These are phyloP conservation scores for Cladophialophora carrionii DNA, from an alignment of 2,329 filamentous ascomycete species.

Conservation along the genomic window DNA sequence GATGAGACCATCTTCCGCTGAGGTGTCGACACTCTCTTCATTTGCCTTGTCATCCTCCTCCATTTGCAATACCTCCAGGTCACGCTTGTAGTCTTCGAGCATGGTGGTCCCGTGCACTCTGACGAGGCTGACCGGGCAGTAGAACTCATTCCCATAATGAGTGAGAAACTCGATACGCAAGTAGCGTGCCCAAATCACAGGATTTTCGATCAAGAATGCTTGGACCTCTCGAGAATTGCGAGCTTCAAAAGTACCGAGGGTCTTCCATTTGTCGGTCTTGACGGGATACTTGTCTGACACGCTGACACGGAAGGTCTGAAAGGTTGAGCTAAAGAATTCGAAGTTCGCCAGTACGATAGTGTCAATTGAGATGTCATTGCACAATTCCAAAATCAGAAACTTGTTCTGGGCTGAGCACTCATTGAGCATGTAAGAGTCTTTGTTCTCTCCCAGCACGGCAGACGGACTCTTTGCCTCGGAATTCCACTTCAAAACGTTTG, in stretches of 20 bases:
- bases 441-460: constrained; percentile 90
- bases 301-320: constrained; percentile 85
- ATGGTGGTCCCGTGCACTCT: constrained; percentile 91
- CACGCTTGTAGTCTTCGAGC: constrained; percentile 90
- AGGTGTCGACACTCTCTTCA: constrained; percentile 33
- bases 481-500: constrained; percentile 89
- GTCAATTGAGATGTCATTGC: constrained; percentile 82
- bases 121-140: constrained; percentile 87
- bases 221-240: constrained; percentile 92
- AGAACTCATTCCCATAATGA: constrained; percentile 96
- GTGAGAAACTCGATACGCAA: constrained; percentile 86
- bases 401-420: constrained; percentile 86
- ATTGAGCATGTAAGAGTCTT: constrained; percentile 97
- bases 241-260: constrained; percentile 85
- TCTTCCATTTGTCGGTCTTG: constrained; percentile 88
- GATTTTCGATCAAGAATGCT: constrained; percentile 90
- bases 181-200: constrained; percentile 94
- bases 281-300: constrained; percentile 94
- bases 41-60: constrained; percentile 53
- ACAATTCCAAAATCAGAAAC: constrained; percentile 91
- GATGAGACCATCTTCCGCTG: constrained; percentile 26
- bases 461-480: constrained; percentile 83
- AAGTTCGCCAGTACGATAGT: constrained; percentile 98
- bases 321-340: constrained; percentile 98
- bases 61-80: constrained; percentile 67